phyloP scores from a whole-genome alignment of 257 asterid genomes.

The Solanum ossicruentum region DNA sequence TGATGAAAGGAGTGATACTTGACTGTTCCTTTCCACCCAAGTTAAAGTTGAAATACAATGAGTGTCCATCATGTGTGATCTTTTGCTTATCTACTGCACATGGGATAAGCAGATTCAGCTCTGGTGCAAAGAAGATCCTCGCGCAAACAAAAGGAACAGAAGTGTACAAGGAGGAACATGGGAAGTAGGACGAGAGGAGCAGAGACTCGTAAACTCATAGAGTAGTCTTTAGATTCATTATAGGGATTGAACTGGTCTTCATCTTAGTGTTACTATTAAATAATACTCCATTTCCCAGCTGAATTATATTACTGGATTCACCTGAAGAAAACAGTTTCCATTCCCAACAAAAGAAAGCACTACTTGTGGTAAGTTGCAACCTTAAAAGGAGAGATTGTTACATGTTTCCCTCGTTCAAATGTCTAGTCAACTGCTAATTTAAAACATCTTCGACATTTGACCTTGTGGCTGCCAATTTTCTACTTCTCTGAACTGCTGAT shows the following conservation, averaged over 20 bases:
- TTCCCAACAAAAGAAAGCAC: not conserved
- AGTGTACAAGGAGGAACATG: too few species aligned
- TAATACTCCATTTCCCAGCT: not conserved
- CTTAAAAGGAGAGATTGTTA: not conserved
- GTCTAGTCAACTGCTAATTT: not conserved
- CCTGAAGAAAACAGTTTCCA: not conserved
- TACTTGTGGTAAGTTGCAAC: not conserved
- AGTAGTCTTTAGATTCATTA: not conserved
- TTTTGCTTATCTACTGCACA: not conserved
- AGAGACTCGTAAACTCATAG: not conserved
- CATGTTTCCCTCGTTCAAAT: not conserved
- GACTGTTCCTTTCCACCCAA: not conserved
- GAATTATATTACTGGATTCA: not conserved
- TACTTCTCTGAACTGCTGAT: not conserved
- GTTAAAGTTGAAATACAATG: not conserved
- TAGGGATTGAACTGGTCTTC: not conserved
- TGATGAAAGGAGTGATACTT: slow-evolving; percentile 11
- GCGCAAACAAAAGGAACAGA: not conserved
- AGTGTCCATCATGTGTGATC: not conserved
- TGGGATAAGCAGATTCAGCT: not conserved
- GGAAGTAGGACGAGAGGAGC: not conserved
- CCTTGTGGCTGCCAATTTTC: not conserved
- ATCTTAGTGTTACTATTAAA: not conserved
- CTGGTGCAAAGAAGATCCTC: not conserved
- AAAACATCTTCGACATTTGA: not conserved